Evolutionary conservation across 495 filamentous ascomycete genomes (phyloP).

Genomic region (Neurospora sp.): DNA sequence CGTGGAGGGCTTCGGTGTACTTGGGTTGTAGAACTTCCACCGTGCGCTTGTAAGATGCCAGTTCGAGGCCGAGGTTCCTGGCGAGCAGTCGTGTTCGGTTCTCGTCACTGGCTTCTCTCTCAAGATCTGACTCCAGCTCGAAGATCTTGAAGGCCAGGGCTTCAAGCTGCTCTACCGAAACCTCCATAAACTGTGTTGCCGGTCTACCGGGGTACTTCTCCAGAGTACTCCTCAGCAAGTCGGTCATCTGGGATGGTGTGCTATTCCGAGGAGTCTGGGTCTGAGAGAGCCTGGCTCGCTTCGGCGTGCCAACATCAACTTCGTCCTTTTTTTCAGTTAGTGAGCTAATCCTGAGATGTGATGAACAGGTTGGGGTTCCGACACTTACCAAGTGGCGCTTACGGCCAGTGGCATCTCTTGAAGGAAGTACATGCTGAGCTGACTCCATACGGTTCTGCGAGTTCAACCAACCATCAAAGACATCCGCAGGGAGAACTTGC

Average conservation of each 20-base stretch:
- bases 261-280: slow-evolving; percentile 1
- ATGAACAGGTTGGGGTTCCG: background rate
- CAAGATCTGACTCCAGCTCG: slow-evolving; percentile 18
- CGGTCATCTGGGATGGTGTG: slow-evolving; percentile 12
- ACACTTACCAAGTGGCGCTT: slow-evolving; percentile 31
- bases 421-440: background rate
- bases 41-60: slow-evolving; percentile 17
- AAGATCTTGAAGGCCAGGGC: slow-evolving; percentile 23
- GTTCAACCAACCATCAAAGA: slow-evolving; percentile 26
- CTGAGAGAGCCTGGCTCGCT: slow-evolving; percentile 13
- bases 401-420: slow-evolving; percentile 12
- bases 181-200: slow-evolving; percentile 8
- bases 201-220: background rate
- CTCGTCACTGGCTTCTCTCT: slow-evolving; percentile 15
- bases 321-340: slow-evolving; percentile 14
- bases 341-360: slow-evolving; percentile 3
- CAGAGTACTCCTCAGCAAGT: slow-evolving; percentile 17
- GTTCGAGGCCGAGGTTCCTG: slow-evolving; percentile 21
- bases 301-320: slow-evolving; percentile 17
- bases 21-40: slow-evolving; percentile 18
- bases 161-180: slow-evolving; percentile 29
- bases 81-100: slow-evolving; percentile 17
- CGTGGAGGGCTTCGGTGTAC: slow-evolving; percentile 28
- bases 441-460: slow-evolving; percentile 7
- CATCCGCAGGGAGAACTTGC: slow-evolving; percentile 21